Evolutionary conservation across 352 stramenopile genomes (phyloP), one percentile per base, ranked within the genome.

Genomic region (Globisporangium rhizosaccharum): DNA sequence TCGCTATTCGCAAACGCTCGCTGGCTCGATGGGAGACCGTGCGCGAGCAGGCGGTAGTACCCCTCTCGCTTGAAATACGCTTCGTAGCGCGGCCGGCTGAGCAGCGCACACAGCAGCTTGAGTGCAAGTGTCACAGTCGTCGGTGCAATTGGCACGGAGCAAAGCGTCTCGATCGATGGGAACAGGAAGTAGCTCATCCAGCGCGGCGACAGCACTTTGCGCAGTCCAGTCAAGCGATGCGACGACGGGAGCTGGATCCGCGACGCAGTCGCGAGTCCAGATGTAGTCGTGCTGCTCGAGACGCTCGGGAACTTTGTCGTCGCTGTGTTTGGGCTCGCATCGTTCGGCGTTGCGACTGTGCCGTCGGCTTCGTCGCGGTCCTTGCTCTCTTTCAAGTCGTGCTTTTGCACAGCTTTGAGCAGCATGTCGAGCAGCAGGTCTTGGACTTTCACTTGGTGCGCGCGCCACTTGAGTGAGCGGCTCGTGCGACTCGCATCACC

Each of bases 151-250:
- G 62, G 42, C 7, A 71, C 41, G 0, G 68, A 65, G 23, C 14
- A 57, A 9, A 45, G 57, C 0, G 63, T 42, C 30, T 68, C 53
- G 2, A 39, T 26, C 1, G 58, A 47, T 7, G 77, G 68, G 28
- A 88, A 82, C 3, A 91, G 44, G 57, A 89, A 91, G 56, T 78
- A 81, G 26, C 76, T 70, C 47, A 91, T 75, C 82, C 82, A 91
- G 18, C 65, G 70, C 36, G 80, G 75, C 1, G 72, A 76, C 20
- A 91, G 62, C 41, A 77, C 69, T 58, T 84, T 88, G 0, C 82
- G 75, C 39, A 84, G 88, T 0, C 79, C 79, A n/a, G 59, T 73
- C 25, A 91, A 51, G 20, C 77, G 81, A 55, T 51, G 61, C 7
- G 66, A 59, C 5, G 59, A 72, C 30, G 73, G 62, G 3, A 88